Base-by-base conservation (phyloP, 495 filamentous ascomycete species). In the Clohesyomyces aquaticus region DNA sequence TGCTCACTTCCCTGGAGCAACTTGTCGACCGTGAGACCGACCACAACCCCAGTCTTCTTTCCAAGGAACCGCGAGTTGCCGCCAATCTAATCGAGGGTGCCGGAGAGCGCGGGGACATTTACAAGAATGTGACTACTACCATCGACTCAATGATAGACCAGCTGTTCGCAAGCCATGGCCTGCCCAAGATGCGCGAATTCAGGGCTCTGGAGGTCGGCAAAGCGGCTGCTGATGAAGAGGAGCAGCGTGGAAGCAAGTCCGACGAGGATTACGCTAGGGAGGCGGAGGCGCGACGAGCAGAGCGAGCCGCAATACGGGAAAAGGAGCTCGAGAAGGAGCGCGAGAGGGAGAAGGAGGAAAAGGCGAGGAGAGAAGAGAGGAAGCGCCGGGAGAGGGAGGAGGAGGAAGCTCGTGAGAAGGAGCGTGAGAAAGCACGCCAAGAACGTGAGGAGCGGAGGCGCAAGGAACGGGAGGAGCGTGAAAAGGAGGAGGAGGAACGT, bases 1-100 rank as follows among this genome's bases (percentile, higher is more conserved):
- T 95, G 46, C 88, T 80, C 21, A 81, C 83, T 55, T 76, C 83
- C 11, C 79, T 96, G 19, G 80, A 88, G 52, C 81, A 87, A 68
- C 79, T 93, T 22, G 88, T 90, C 49, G 87, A 93, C 69, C 81
- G 82, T 29, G 90, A 96, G 74, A 85, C 95, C 66, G 91, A 96
- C 65, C 85, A 87, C 63, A 88, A 96, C 68, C 85, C 91, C 0
- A 77, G 78, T 46, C 80, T 93, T 27, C 83, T 96, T 0, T 88
- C 90, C 4, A 82, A 90, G 10, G 90, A 93, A 60, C 85, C 89
- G 6, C 80, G 85, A 21, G 91, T 93, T 76, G 90, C 91, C 32
- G 89, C 88, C 21, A 84, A 89, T 3, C 80, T 96, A 19, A 88
- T 96, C 49, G 91, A 96, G 73, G 92, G 92, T 46, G 91, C 90